Evolutionary conservation across 495 filamentous ascomycete species (phyloP).

Genomic region (Penicillium lividum): DNA sequence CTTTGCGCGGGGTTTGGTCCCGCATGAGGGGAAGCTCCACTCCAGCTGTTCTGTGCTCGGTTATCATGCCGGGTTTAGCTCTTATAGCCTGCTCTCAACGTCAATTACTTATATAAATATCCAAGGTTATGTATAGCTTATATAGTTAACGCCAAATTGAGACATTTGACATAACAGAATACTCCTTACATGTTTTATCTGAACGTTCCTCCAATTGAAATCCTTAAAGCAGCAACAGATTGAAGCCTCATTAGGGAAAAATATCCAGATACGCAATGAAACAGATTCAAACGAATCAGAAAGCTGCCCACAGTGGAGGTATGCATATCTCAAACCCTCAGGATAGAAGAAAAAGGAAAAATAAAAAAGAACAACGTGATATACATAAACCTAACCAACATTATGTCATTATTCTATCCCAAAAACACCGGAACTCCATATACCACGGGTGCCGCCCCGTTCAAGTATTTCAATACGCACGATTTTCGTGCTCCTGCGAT

Average conservation of each 20-base stretch:
- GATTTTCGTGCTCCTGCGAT: constrained; percentile 68
- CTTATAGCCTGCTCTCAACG: too few relatives aligned
- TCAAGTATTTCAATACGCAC: constrained; percentile 86
- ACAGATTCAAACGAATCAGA: constrained; percentile 14
- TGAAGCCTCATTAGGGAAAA: constrained; percentile 15
- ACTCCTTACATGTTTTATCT: not conserved
- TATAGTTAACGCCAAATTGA: not conserved
- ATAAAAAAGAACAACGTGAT: not conserved
- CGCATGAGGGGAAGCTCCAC: constrained; percentile 32
- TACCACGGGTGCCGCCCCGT: constrained; percentile 87
- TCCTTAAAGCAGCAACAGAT: constrained; percentile 3
- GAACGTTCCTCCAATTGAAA: not conserved
- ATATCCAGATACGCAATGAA: constrained; percentile 8
- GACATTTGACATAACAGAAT: not conserved
- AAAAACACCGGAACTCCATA: constrained; percentile 95
- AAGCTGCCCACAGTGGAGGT: constrained; percentile 25
- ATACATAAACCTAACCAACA: not conserved
- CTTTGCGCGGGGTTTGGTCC: constrained; percentile 27
- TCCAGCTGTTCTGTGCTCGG: constrained; percentile 11
- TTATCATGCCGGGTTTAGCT: not conserved
- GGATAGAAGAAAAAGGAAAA: not conserved
- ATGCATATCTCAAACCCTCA: constrained; percentile 3
- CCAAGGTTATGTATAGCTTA: not conserved
- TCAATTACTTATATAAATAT: not conserved
- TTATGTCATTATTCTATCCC: constrained; percentile 28